These are phyloP conservation scores for Neodidymelliopsis sp. DNA, from an alignment of 2,329 filamentous ascomycete species.

Conservation along the genomic window DNA sequence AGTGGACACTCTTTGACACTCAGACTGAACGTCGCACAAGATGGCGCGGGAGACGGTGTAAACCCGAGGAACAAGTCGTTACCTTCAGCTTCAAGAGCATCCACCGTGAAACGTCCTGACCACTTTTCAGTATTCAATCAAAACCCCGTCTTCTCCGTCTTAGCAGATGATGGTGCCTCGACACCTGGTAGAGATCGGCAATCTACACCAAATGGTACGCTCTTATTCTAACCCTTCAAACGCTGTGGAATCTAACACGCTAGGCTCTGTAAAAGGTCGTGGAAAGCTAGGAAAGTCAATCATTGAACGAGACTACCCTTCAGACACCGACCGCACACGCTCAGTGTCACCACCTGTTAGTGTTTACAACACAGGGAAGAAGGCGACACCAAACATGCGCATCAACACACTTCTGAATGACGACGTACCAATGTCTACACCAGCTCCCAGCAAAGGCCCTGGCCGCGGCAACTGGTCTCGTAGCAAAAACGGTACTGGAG, in stretches of 20 bases:
- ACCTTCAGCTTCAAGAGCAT: no score
- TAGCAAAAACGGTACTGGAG: conserved; percentile 35
- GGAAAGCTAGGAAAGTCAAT: conserved; percentile 46
- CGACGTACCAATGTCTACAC: conserved; percentile 44
- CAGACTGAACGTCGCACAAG: background rate
- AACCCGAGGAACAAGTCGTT: no score
- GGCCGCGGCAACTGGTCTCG: conserved; percentile 60
- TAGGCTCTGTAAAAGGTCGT: conserved; percentile 47
- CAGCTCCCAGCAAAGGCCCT: conserved; percentile 51
- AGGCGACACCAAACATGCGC: conserved; percentile 53
- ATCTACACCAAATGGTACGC: conserved; percentile 49
- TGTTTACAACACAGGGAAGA: conserved; percentile 50
- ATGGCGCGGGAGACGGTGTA: no score
- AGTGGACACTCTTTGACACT: conserved; percentile 16
- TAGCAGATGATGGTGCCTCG: conserved; percentile 49
- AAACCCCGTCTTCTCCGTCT: conserved; percentile 52
- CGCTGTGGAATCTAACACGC: conserved; percentile 1
- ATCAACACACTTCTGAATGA: conserved; percentile 60
- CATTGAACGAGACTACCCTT: conserved; percentile 48
- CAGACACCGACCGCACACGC: conserved; percentile 57
- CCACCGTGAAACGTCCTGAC: no score
- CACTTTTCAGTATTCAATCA: conserved; percentile 45
- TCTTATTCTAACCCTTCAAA: background rate
- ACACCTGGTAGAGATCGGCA: conserved; percentile 51
- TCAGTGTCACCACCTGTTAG: conserved; percentile 54